A percentile compares a stretch with the other conserved stretches of the same genome.
Conservation (phyloP, 345 rosid species). For the Hevea brasiliensis region DNA sequence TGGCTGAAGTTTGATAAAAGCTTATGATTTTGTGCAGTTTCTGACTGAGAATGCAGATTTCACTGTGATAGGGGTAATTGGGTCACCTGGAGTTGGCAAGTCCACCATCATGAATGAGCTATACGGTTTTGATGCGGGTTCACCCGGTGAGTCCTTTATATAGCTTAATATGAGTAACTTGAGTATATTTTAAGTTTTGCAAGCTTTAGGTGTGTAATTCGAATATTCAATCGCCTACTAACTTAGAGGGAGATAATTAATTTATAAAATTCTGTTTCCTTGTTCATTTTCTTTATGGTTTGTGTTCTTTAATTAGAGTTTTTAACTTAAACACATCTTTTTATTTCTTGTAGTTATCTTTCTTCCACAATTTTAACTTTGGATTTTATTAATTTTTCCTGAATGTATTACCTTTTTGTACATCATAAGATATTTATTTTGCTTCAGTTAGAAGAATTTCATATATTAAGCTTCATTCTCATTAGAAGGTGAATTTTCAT, state of each 20-base stretch:
- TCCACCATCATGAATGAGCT: conserved; percentile 80
- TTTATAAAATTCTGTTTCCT: too few relatives aligned
- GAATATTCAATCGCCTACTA: too few relatives aligned
- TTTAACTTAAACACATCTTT: not conserved
- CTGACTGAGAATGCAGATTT: conserved; percentile 83
- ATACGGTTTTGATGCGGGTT: conserved; percentile 68
- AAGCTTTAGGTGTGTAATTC: too few relatives aligned
- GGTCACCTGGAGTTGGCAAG: conserved; percentile 76
- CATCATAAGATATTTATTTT: not conserved
- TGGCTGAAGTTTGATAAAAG: not conserved
- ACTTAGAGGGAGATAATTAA: too few relatives aligned
- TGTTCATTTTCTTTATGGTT: not conserved
- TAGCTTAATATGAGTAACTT: not conserved
- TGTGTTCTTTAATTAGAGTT: too few relatives aligned
- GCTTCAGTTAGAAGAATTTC: not conserved
- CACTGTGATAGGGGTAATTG: conserved; percentile 80
- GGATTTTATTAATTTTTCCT: not conserved
- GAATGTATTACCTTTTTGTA: not conserved
- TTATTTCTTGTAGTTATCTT: not conserved
- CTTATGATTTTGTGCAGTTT: conserved; percentile 48
- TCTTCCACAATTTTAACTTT: not conserved
- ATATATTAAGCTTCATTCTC: not conserved
- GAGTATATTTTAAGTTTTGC: not conserved
- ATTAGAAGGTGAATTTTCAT: not conserved
- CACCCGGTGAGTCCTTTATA: conserved; percentile 51